phyloP scores from a whole-genome alignment of 179 eudicot species.

The Spinacia oleracea region DNA sequence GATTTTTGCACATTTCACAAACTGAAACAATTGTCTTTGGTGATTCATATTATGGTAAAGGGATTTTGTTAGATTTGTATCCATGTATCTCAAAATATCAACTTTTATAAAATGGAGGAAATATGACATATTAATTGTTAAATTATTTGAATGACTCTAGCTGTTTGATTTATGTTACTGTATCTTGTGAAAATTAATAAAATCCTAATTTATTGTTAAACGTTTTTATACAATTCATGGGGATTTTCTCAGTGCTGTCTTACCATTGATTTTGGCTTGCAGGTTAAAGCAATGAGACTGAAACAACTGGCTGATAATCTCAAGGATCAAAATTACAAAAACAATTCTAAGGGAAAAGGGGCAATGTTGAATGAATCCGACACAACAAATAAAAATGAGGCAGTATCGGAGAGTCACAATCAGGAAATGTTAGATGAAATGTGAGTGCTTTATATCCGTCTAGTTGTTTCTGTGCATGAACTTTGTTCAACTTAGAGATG shows the following conservation, averaged over 20 bases:
- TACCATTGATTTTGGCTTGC: slow-evolving; percentile 2
- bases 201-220: not conserved
- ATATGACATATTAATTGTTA: not conserved
- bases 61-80: too few species aligned
- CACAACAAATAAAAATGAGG: slow-evolving; percentile 24
- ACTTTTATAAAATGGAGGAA: too few species aligned
- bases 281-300: slow-evolving; percentile 76
- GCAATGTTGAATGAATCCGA: slow-evolving; percentile 37
- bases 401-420: slow-evolving; percentile 28
- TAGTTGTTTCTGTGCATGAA: not conserved
- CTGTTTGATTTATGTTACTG: not conserved
- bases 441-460: slow-evolving; percentile 40
- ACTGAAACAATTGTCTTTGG: too few species aligned
- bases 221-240: not conserved
- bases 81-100: too few species aligned
- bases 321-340: slow-evolving; percentile 53
- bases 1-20: too few species aligned
- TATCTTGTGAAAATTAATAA: not conserved
- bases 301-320: slow-evolving; percentile 66
- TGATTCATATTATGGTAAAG: too few species aligned
- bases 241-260: not conserved
- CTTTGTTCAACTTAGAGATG: not conserved
- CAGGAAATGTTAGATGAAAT: slow-evolving; percentile 75
- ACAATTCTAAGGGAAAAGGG: slow-evolving; percentile 65
- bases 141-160: not conserved